Percentiles rank a stretch among this genome's conserved stretches.
phyloP scores from a whole-genome alignment of 176 grass and related monocot species.

The Carex scoparia region DNA sequence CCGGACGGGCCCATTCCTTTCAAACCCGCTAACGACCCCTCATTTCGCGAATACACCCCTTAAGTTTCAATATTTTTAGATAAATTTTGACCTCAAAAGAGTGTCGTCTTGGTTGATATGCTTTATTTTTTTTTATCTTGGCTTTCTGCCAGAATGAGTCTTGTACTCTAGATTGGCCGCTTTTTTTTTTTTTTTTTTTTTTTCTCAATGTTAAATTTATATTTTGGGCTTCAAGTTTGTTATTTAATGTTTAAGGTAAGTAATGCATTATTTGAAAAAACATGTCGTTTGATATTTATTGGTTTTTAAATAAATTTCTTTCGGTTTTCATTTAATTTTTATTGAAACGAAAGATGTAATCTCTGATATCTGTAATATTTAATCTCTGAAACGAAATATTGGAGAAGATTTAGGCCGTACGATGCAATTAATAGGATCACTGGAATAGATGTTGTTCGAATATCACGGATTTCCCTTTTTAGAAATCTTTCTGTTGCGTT shows the following conservation, averaged over 20 bases:
- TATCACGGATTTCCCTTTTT: no score
- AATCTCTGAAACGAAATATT: no score
- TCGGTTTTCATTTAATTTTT: neutral
- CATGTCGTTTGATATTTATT: neutral
- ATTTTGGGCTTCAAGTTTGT: neutral
- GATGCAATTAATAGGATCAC: no score
- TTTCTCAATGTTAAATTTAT: neutral
- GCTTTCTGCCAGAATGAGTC: no score
- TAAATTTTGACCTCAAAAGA: neutral
- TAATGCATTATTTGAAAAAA: neutral
- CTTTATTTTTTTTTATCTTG: neutral
- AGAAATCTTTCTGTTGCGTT: no score
- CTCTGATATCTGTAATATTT: no score
- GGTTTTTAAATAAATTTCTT: neutral
- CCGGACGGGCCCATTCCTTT: neutral
- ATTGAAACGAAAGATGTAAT: neutral
- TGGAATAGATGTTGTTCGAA: no score
- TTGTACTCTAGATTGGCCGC: neutral
- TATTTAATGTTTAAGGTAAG: neutral
- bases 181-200: no score
- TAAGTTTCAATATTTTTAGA: neutral
- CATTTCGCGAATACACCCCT: constrained; percentile 17
- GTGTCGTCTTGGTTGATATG: neutral
- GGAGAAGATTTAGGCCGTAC: no score
- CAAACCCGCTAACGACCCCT: neutral